Conservation (phyloP, 176 grass and related monocot species). For the Bromus sterilis region DNA sequence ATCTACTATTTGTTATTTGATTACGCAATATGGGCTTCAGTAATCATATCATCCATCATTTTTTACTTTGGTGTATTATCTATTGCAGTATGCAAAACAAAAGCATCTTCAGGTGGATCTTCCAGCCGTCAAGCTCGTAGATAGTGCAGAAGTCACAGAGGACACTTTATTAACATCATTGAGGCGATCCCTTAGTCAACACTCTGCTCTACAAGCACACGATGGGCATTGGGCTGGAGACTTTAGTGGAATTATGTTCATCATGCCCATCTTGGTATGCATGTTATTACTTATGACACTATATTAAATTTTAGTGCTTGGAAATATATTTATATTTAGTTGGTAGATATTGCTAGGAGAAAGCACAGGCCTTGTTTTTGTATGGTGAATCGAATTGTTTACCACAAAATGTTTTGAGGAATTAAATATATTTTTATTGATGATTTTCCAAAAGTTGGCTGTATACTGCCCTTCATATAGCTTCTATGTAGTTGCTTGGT, state of each 20-base stretch:
- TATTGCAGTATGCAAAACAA: constrained; percentile 36
- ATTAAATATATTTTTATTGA: background rate
- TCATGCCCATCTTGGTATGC: constrained; percentile 42
- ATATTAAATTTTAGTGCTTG: too few species aligned
- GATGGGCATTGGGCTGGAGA: constrained; percentile 52
- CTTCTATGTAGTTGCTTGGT: background rate
- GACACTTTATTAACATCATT: constrained; percentile 35
- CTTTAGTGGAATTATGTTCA: constrained; percentile 49
- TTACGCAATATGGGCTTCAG: background rate
- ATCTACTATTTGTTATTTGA: background rate
- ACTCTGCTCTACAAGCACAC: constrained; percentile 37
- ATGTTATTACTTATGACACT: background rate
- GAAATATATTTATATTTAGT: background rate
- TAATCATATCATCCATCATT: background rate
- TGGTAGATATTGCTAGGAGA: background rate
- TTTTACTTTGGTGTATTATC: background rate
- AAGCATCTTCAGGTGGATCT: background rate
- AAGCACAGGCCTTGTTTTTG: background rate
- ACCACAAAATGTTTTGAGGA: background rate
- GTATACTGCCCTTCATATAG: background rate
- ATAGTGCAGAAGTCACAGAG: constrained; percentile 12
- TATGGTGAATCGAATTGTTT: background rate
- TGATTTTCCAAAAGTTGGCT: background rate
- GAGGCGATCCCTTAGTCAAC: constrained; percentile 14
- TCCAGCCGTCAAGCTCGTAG: constrained; percentile 4